phyloP scores from a whole-genome alignment of 495 filamentous ascomycete species.

The Aspergillus steynii region DNA sequence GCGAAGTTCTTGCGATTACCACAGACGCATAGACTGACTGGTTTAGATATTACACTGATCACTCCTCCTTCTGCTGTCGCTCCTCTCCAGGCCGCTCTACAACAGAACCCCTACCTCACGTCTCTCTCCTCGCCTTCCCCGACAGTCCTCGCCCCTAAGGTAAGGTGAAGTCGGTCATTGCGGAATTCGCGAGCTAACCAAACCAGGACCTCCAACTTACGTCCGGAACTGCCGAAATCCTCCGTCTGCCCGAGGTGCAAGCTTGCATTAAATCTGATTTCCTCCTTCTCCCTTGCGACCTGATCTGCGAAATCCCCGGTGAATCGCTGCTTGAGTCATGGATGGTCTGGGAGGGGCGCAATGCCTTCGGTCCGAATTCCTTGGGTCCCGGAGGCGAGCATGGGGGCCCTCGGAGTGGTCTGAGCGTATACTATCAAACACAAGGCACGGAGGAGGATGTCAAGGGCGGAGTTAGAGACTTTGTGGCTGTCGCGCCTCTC shows the following conservation, averaged over 20 bases:
- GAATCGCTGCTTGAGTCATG: conserved; percentile 82
- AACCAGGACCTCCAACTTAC: conserved; percentile 61
- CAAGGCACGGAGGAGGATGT: conserved; percentile 66
- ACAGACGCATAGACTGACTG: conserved; percentile 10
- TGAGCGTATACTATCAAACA: conserved; percentile 88
- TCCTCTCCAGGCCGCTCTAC: conserved; percentile 74
- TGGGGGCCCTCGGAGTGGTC: conserved; percentile 66
- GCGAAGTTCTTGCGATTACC: not conserved
- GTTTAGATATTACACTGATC: conserved; percentile 75
- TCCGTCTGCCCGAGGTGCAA: conserved; percentile 75
- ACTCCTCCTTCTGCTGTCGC: conserved; percentile 72
- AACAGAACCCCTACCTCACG: conserved; percentile 85
- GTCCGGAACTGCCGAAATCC: conserved; percentile 86
- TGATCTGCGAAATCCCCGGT: conserved; percentile 86
- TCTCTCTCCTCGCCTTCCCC: conserved; percentile 73
- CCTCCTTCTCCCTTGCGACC: conserved; percentile 87
- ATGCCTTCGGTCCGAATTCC: conserved; percentile 33
- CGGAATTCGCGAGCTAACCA: not conserved
- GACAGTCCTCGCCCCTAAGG: conserved; percentile 68
- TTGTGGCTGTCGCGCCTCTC: conserved; percentile 72
- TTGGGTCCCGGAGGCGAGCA: conserved; percentile 51
- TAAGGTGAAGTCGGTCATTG: not conserved
- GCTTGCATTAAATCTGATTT: conserved; percentile 77
- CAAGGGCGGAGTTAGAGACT: conserved; percentile 91
- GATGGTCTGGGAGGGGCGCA: conserved; percentile 67